Conservation (phyloP, 1,139 yeast species). For the Arxiozyma bovina region DNA sequence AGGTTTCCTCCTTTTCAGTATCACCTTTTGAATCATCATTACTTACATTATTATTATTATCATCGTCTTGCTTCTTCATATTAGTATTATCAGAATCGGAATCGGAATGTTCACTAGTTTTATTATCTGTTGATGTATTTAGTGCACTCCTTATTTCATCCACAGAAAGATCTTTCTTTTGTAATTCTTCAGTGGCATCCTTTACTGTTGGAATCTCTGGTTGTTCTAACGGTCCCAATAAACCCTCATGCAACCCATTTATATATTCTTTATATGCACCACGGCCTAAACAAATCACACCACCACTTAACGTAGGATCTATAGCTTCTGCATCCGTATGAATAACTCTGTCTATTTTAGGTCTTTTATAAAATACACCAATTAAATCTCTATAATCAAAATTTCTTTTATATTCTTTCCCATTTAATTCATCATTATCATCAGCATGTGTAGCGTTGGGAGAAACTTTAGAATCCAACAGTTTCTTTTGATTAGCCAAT, state of each 20-base stretch:
- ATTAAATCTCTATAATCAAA: constrained; percentile 44
- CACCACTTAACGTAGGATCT: constrained; percentile 53
- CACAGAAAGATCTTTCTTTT: constrained; percentile 1
- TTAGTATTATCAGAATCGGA: constrained; percentile 10
- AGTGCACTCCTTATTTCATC: constrained; percentile 8
- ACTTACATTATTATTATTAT: constrained; percentile 3
- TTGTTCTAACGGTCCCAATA: constrained; percentile 78
- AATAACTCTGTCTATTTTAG: constrained; percentile 31
- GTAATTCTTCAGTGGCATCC: neutral
- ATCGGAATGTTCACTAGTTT: neutral
- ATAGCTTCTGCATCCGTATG: constrained; percentile 41
- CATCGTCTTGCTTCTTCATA: constrained; percentile 10
- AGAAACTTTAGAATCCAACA: neutral
- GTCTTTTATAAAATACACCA: constrained; percentile 44
- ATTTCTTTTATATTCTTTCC: constrained; percentile 13
- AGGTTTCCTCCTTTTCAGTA: constrained; percentile 15
- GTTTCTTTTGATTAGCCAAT: too few relatives aligned
- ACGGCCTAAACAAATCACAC: constrained; percentile 85
- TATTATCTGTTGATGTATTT: neutral
- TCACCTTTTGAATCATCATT: constrained; percentile 1
- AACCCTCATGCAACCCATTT: constrained; percentile 87
- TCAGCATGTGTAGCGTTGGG: too few relatives aligned
- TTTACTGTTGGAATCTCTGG: constrained; percentile 33
- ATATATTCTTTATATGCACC: constrained; percentile 93
- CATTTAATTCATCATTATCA: constrained; percentile 3